These are phyloP conservation scores for Zymoseptoria crescenta DNA, from an alignment of 2,329 filamentous ascomycete genomes.

Conservation along the genomic window DNA sequence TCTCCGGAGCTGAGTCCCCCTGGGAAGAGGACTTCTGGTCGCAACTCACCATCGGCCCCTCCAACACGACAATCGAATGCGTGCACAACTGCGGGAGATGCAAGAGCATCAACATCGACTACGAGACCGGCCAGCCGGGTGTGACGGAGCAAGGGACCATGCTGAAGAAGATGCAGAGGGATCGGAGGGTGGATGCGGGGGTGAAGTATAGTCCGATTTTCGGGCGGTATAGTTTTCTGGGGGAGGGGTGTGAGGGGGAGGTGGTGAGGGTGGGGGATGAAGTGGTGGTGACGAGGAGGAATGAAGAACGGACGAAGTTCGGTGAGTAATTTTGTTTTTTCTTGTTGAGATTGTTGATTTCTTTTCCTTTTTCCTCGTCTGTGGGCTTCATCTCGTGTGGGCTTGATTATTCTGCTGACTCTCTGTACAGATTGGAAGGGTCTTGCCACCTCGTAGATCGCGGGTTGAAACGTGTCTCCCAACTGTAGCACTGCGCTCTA, in stretches of 20 bases:
- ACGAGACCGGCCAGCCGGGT: constrained; percentile 35
- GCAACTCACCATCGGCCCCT: constrained; percentile 28
- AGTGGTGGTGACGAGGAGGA: constrained; percentile 34
- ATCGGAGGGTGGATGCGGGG: constrained; percentile 39
- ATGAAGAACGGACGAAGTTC: constrained; percentile 35
- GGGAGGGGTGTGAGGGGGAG: constrained; percentile 23
- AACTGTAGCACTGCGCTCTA: not conserved
- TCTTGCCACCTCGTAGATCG: constrained; percentile 9
- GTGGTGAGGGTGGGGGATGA: constrained; percentile 36
- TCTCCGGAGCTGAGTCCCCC: constrained; percentile 32
- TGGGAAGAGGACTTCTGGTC: constrained; percentile 44
- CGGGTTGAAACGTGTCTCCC: not conserved
- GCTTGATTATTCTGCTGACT: constrained; percentile 3
- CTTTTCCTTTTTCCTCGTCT: not conserved
- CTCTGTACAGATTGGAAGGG: constrained; percentile 19
- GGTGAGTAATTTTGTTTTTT: too few relatives aligned
- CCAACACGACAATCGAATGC: constrained; percentile 27
- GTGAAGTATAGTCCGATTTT: constrained; percentile 42
- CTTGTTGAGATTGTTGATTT: not conserved
- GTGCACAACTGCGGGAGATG: constrained; percentile 42
- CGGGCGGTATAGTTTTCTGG: constrained; percentile 40
- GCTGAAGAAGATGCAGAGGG: constrained; percentile 39
- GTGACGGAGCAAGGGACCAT: constrained; percentile 33
- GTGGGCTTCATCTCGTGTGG: not conserved
- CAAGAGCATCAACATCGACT: constrained; percentile 42